These are phyloP conservation scores for Neospora caninum DNA, from an alignment of 169 alveolate species.

Conservation along the genomic window DNA sequence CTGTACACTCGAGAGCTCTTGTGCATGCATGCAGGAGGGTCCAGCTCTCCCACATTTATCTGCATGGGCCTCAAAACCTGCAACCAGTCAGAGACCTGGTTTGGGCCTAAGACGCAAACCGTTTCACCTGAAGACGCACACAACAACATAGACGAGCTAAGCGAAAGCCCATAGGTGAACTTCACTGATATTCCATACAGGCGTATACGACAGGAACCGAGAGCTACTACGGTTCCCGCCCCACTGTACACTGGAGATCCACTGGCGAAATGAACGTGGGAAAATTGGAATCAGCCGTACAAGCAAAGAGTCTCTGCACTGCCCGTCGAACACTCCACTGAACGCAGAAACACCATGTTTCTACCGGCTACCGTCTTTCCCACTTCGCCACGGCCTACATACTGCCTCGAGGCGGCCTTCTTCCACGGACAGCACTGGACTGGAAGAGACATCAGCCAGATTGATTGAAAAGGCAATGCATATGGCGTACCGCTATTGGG, in stretches of 20 bases:
- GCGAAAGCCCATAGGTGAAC: neutral
- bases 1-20: neutral
- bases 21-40: neutral
- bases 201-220: neutral
- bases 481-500: too few species aligned
- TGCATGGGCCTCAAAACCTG: conserved; percentile 14
- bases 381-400: too few species aligned
- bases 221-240: too few species aligned
- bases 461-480: too few species aligned
- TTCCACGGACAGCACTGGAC: too few species aligned
- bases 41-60: neutral
- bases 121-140: conserved; percentile 23
- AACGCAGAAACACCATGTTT: neutral
- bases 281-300: neutral
- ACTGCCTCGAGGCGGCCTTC: too few species aligned
- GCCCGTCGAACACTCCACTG: neutral
- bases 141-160: neutral
- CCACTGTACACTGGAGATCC: too few species aligned
- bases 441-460: too few species aligned
- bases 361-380: neutral
- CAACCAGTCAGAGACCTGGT: neutral
- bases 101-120: conserved; percentile 12
- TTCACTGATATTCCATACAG: neutral
- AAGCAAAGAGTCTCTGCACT: neutral
- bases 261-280: too few species aligned